These are phyloP conservation scores for Articulospora tetracladia DNA, from an alignment of 495 filamentous ascomycete genomes.

Conservation along the genomic window DNA sequence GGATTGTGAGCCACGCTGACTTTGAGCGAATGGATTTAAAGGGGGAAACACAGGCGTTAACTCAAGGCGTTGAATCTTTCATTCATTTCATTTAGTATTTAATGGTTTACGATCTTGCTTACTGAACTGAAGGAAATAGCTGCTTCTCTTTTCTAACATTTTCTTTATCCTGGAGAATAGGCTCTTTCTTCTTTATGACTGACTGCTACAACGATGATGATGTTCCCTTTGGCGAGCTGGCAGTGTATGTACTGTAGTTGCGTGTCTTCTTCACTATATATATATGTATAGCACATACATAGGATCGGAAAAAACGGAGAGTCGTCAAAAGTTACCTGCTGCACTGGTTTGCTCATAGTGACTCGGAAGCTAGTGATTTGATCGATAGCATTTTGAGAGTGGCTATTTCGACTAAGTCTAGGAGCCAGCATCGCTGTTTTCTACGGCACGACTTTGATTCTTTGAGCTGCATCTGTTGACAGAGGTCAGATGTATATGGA, in stretches of 20 bases:
- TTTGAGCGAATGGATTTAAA: neutral
- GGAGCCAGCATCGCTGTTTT: too few relatives aligned
- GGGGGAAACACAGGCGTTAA: neutral
- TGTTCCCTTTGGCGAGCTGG: neutral
- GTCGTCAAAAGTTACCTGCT: too few relatives aligned
- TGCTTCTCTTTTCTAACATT: too few relatives aligned
- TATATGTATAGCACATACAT: neutral
- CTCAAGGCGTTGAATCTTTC: neutral
- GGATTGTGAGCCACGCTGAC: slow-evolving; percentile 6
- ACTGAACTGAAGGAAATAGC: too few relatives aligned
- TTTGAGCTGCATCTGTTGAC: too few relatives aligned
- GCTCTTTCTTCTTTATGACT: neutral
- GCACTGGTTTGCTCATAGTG: neutral
- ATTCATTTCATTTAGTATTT: too few relatives aligned
- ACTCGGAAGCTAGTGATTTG: neutral
- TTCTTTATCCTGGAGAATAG: too few relatives aligned
- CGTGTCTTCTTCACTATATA: neutral
- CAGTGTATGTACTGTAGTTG: neutral
- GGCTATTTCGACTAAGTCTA: too few relatives aligned
- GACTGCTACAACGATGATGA: neutral
- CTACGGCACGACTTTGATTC: too few relatives aligned
- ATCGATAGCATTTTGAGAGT: too few relatives aligned
- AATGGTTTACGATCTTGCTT: too few relatives aligned
- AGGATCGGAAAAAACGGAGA: neutral
- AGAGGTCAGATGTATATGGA: too few relatives aligned